phyloP scores from a whole-genome alignment of 1,139 yeast genomes.

The Pichia sp. region DNA sequence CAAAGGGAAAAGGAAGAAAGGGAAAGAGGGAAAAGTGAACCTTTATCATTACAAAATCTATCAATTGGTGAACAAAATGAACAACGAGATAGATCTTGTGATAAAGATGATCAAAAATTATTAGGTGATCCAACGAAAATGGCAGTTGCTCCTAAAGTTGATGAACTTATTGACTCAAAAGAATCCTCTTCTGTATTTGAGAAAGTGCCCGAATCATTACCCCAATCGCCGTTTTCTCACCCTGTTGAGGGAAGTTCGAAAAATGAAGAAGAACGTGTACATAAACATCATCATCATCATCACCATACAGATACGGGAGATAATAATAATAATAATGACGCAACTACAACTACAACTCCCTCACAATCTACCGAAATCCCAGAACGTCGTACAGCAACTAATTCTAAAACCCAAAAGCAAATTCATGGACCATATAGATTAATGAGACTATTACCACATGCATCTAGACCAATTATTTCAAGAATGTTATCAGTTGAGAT shows the following conservation, averaged over 20 bases:
- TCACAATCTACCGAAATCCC: conserved; percentile 18
- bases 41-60: background rate
- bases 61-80: background rate
- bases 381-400: conserved; percentile 28
- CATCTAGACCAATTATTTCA: conserved; percentile 79
- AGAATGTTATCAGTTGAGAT: conserved; percentile 74
- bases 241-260: background rate
- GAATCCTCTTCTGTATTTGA: background rate
- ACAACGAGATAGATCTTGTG: conserved; percentile 4
- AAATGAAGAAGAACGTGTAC: conserved; percentile 1
- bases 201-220: background rate
- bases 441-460: conserved; percentile 84
- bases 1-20: conserved; percentile 19
- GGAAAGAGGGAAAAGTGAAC: background rate
- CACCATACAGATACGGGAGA: background rate
- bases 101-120: conserved; percentile 14
- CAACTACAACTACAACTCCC: background rate
- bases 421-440: conserved; percentile 82
- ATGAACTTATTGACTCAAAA: background rate
- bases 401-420: conserved; percentile 27
- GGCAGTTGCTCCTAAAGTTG: conserved; percentile 19
- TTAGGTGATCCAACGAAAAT: conserved; percentile 21
- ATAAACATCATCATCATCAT: conserved; percentile 14
- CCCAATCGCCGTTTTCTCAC: background rate
- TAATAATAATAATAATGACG: background rate